phyloP scores from a whole-genome alignment of 2,329 filamentous ascomycete species.

The Cadophora sp. region DNA sequence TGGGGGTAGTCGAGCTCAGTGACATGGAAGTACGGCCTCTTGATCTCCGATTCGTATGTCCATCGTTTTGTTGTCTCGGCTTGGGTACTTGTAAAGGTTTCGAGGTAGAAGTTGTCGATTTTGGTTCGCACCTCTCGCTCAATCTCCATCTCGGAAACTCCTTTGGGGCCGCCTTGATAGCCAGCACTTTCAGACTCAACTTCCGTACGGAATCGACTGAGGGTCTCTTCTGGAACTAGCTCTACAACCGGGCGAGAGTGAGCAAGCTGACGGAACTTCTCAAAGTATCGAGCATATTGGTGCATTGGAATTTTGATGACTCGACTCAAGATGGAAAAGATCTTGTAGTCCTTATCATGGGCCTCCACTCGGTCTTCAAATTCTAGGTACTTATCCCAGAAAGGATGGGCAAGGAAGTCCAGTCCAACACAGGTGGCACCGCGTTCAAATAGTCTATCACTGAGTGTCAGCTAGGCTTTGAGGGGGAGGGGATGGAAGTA shows the following conservation, averaged over 20 bases:
- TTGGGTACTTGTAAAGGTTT: constrained; percentile 82
- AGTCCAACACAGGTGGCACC: constrained; percentile 84
- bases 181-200: constrained; percentile 69
- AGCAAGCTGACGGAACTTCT: constrained; percentile 82
- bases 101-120: constrained; percentile 81
- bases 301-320: constrained; percentile 93
- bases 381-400: constrained; percentile 99
- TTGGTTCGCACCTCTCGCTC: constrained; percentile 83
- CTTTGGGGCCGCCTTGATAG: constrained; percentile 60
- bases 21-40: constrained; percentile 95
- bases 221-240: constrained; percentile 70
- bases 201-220: constrained; percentile 74
- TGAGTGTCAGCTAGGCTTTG: constrained; percentile 35
- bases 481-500: constrained; percentile 38
- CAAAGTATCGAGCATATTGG: constrained; percentile 93
- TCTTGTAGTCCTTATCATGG: constrained; percentile 79
- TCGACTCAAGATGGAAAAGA: constrained; percentile 83
- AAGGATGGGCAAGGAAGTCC: constrained; percentile 92
- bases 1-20: constrained; percentile 89
- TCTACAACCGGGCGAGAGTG: constrained; percentile 76
- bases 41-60: constrained; percentile 94
- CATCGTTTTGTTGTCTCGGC: constrained; percentile 90
- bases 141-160: constrained; percentile 71
- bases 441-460: constrained; percentile 84
- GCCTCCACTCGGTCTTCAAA: constrained; percentile 92